phyloP scores from a whole-genome alignment of 176 grass and related monocot species.

The Lolium multiflorum region DNA sequence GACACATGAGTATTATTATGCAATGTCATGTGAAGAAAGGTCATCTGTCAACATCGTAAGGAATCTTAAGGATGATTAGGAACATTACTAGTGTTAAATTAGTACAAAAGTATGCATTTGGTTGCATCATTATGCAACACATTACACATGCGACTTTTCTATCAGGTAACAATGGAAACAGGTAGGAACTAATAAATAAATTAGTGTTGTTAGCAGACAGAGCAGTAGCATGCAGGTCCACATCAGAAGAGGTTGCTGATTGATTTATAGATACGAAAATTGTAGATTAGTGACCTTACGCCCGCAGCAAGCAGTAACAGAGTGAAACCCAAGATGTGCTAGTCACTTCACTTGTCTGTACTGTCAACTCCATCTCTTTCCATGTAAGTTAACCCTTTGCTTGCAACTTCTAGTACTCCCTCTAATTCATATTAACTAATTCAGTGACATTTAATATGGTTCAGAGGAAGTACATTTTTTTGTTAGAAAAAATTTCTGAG shows the following conservation, averaged over 20 bases:
- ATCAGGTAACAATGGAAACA: background rate
- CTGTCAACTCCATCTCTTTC: background rate
- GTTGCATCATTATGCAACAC: background rate
- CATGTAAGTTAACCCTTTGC: background rate
- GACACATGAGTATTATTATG: background rate
- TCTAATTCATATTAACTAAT: too few relatives aligned
- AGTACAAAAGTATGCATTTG: background rate
- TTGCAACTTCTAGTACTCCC: too few relatives aligned
- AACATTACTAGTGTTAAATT: background rate
- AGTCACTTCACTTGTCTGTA: background rate
- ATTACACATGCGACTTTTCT: background rate
- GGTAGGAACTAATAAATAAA: background rate
- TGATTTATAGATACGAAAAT: background rate
- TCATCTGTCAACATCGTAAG: background rate
- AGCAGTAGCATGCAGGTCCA: background rate
- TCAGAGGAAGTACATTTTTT: too few relatives aligned
- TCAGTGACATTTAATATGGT: too few relatives aligned
- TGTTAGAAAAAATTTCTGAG: too few relatives aligned
- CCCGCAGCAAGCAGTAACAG: background rate
- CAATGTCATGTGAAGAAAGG: background rate
- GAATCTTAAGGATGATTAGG: background rate
- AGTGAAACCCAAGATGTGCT: background rate
- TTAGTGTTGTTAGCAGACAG: background rate
- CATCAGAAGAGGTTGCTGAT: constrained; percentile 17
- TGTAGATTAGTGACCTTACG: background rate